These are phyloP conservation scores for Tetradesmus lagerheimii DNA, from an alignment of 139 green algal genomes.

Conservation along the genomic window DNA sequence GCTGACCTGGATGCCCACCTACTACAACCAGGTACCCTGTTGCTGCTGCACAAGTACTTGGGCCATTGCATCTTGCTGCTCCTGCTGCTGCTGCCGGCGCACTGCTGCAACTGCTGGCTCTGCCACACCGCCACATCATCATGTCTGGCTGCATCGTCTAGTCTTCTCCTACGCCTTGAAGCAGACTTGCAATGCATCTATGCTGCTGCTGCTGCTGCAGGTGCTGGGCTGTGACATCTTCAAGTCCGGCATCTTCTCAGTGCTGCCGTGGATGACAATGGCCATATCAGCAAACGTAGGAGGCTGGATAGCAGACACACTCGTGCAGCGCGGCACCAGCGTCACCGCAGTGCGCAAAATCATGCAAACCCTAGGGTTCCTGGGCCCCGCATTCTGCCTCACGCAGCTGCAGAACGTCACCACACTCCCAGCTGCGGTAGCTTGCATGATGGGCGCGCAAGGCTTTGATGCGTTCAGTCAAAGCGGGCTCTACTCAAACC, in stretches of 20 bases:
- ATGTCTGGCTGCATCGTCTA: constrained; percentile 85
- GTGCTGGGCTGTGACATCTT: constrained; percentile 93
- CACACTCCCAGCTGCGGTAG: constrained; percentile 77
- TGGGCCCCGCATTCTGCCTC: constrained; percentile 96
- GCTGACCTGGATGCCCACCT: constrained; percentile 99
- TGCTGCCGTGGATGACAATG: constrained; percentile 99
- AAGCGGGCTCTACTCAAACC: constrained; percentile 97
- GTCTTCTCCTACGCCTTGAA: no score
- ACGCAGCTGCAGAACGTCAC: constrained; percentile 81
- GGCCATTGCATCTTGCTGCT: neutral
- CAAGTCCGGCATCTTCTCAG: constrained; percentile 84
- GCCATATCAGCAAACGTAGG: constrained; percentile 88
- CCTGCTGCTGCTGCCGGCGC: neutral
- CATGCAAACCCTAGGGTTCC: constrained; percentile 96
- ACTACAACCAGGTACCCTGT: constrained; percentile 89
- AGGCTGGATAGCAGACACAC: constrained; percentile 92
- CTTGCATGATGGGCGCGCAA: constrained; percentile 93
- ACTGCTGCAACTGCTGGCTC: no score
- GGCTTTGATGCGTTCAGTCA: constrained; percentile 96
- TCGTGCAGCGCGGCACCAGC: constrained; percentile 75
- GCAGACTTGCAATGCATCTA: no score
- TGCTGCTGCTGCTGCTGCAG: constrained; percentile 52
- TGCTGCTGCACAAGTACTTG: neutral
- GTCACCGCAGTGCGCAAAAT: constrained; percentile 92
- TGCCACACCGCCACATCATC: constrained; percentile 90